Conservation (phyloP, 192 early-diverging fungal species). For the Entophlyctis helioformis region DNA sequence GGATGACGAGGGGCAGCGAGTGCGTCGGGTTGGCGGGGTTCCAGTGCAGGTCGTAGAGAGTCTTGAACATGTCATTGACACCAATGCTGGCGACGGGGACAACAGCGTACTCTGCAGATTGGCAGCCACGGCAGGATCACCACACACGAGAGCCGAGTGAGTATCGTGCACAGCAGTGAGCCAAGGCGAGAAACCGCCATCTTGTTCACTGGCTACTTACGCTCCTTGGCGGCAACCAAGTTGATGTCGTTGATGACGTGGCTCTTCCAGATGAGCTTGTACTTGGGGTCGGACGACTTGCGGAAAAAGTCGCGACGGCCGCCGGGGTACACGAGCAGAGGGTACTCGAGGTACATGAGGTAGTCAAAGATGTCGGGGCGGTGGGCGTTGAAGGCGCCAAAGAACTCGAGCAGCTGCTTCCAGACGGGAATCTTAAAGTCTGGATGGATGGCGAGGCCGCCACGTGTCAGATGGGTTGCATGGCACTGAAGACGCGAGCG, state of each 20-base stretch:
- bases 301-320: slow-evolving; percentile 5
- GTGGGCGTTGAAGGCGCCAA: slow-evolving; percentile 14
- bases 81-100: slow-evolving; percentile 14
- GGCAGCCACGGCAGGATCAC: background rate
- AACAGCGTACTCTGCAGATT: slow-evolving; percentile 7
- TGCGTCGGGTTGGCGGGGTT: slow-evolving; percentile 1
- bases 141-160: slow-evolving; percentile 1
- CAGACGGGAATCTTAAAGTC: slow-evolving; percentile 16
- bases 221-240: no score
- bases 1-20: slow-evolving; percentile 10
- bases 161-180: background rate
- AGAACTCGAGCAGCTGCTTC: slow-evolving; percentile 23
- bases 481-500: background rate
- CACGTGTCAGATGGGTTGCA: background rate
- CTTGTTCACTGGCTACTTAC: no score
- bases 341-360: slow-evolving; percentile 3
- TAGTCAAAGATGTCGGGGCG: background rate
- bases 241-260: background rate
- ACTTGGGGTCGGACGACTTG: background rate
- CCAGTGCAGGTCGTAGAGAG: slow-evolving; percentile 1
- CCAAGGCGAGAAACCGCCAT: no score
- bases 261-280: slow-evolving; percentile 1
- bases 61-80: slow-evolving; percentile 12
- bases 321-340: slow-evolving; percentile 6
- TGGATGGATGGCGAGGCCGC: background rate